phyloP scores from a whole-genome alignment of 805 yeast genomes.

The Lachancea quebecensis region DNA sequence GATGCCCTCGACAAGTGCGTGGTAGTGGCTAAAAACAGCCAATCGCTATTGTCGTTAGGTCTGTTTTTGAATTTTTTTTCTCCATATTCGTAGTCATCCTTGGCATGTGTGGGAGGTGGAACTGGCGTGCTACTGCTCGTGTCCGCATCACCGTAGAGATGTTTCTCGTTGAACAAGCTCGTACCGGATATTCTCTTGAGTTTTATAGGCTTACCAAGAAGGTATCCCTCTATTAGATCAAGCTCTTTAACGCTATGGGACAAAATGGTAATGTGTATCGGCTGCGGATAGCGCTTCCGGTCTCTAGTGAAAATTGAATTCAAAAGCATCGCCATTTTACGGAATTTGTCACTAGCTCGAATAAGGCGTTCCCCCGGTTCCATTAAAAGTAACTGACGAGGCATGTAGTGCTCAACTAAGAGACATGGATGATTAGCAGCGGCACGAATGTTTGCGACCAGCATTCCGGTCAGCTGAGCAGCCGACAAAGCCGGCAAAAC shows the following conservation, averaged over 20 bases:
- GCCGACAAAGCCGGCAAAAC: conserved; percentile 8
- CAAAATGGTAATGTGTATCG: conserved; percentile 36
- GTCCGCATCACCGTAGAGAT: conserved; percentile 10
- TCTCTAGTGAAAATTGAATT: conserved; percentile 17
- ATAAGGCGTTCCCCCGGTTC: conserved; percentile 52
- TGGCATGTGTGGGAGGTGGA: conserved; percentile 12
- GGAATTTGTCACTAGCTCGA: conserved; percentile 53
- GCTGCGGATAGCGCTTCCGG: conserved; percentile 9
- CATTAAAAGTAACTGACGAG: conserved; percentile 59
- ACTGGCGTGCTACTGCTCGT: conserved; percentile 1
- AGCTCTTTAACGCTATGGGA: conserved; percentile 61
- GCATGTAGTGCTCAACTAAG: conserved; percentile 70
- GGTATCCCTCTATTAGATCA: conserved; percentile 70
- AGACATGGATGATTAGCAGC: conserved; percentile 61
- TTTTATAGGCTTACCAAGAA: conserved; percentile 63
- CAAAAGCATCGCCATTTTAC: conserved; percentile 42
- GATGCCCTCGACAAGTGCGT: conserved; percentile 36
- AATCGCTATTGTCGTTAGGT: conserved; percentile 21
- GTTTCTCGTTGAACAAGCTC: conserved; percentile 41
- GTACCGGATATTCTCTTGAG: conserved; percentile 65
- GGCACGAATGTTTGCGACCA: conserved; percentile 37
- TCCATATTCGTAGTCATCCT: conserved; percentile 26
- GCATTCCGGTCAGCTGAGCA: conserved; percentile 23
- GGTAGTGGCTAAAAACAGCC: conserved; percentile 40
- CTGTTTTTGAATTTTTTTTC: conserved; percentile 6